Evolutionary conservation across 441 rosid species (phyloP), one percentile per base, ranked within the genome.

Genomic region (Breynia disticha): DNA sequence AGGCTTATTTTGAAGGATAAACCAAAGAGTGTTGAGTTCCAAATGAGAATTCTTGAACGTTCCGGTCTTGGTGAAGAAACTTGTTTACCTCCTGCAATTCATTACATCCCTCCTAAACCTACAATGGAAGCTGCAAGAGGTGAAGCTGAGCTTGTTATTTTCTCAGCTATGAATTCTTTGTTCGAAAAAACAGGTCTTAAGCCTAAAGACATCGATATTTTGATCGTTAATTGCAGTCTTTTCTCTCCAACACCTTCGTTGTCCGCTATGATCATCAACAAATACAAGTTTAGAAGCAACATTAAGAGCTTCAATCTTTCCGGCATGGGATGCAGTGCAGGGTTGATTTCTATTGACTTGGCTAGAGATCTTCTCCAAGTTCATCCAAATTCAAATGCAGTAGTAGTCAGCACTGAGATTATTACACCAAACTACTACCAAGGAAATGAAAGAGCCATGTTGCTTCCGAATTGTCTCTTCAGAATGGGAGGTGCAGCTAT

Each of bases 301-400:
- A 79, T 88, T 7, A 91, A 75, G 62, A 91, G 97, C 76, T 86
- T 87, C 48, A 88, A 91, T 74, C 87, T 91, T 6, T 88, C 95
- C 0, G 95, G 98, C 12, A 88, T 88, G 95, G 98, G 98, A 0
- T 90, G 98, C 67, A 85, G 90, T 43, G 98, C 98, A 0, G 90
- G 98, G 19, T 48, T 85, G 11, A 86, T 88, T 35, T 80, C 96
- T 4, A 72, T 91, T 1, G 94, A 88, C 63, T 62, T 88, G 19
- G 96, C 95, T 21, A 87, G 90, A 0, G 95, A 91, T 55, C 73
- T 91, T 61, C 90, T 88, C 20, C 90, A 82, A 24, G 84, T 79
- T 0, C 87, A 85, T 68, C 95, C 95, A 0, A 82, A 81, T 60
- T 88, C 97, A 0, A 86, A 88, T 59, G 95, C 91, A 0, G 80